These are phyloP conservation scores for Aspergillus phoenicis DNA, from an alignment of 2,329 filamentous ascomycete genomes.

Conservation along the genomic window DNA sequence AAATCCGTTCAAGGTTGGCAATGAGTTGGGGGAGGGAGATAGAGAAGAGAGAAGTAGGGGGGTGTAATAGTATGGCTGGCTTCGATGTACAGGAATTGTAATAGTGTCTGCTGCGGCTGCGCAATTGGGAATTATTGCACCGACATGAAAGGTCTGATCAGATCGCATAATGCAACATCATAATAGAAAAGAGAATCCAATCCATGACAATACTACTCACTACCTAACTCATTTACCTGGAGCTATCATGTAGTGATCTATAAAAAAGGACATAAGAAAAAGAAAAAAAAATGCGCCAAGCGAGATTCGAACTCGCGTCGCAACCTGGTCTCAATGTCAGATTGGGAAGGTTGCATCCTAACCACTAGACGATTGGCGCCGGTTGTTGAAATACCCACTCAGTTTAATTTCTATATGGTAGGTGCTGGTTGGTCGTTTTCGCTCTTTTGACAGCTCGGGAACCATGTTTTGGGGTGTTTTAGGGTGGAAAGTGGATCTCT, in stretches of 20 bases:
- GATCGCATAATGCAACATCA: too few species aligned
- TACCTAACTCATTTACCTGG: too few species aligned
- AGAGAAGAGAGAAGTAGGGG: neutral
- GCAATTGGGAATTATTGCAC: too few species aligned
- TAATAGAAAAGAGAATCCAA: too few species aligned
- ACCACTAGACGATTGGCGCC: conserved; percentile 13
- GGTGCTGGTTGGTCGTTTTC: neutral
- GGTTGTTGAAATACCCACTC: neutral
- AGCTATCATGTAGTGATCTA: too few species aligned
- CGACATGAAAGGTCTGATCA: neutral
- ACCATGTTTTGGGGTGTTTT: neutral
- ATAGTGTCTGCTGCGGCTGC: too few species aligned
- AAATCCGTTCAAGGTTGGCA: neutral
- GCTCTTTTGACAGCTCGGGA: neutral
- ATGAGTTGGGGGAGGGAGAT: neutral
- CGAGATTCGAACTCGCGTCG: conserved; percentile 13
- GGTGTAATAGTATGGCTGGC: neutral
- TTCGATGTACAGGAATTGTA: neutral
- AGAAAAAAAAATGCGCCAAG: neutral
- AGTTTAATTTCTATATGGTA: neutral
- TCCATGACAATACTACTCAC: too few species aligned
- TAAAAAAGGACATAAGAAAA: too few species aligned
- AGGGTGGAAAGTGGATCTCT: neutral
- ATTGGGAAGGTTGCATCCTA: conserved; percentile 13
- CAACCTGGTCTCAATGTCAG: conserved; percentile 8